phyloP scores from a whole-genome alignment of 352 stramenopile species.

The Sclerospora graminicola region DNA sequence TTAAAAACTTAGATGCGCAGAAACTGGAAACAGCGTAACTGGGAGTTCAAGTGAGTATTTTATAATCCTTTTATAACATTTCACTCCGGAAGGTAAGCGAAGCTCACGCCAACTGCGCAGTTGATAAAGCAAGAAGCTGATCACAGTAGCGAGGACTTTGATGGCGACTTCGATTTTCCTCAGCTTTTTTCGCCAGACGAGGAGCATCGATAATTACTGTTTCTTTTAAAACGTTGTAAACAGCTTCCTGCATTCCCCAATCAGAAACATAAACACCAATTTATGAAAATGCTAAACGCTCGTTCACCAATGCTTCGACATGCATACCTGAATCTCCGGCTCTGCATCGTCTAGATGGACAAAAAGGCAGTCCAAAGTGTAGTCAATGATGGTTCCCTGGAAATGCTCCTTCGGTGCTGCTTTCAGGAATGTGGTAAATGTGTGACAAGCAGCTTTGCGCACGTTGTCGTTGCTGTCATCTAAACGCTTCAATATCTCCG shows the following conservation, averaged over 20 bases:
- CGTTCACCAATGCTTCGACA: not conserved
- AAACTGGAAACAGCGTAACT: conserved; percentile 32
- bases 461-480: conserved; percentile 89
- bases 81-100: not conserved
- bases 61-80: not conserved
- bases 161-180: conserved; percentile 63
- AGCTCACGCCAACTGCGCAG: conserved; percentile 15
- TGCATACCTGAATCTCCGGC: conserved; percentile 61
- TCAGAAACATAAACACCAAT: not conserved
- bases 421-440: conserved; percentile 80
- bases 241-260: conserved; percentile 32
- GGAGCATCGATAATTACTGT: conserved; percentile 45
- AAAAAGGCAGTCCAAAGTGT: conserved; percentile 85
- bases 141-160: conserved; percentile 68
- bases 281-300: not conserved
- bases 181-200: conserved; percentile 56
- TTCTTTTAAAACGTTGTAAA: conserved; percentile 62
- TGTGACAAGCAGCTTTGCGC: conserved; percentile 78
- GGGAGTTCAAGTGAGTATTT: not conserved
- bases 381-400: conserved; percentile 84
- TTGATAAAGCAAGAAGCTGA: conserved; percentile 40
- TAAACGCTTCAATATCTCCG: conserved; percentile 88
- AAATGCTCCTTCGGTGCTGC: conserved; percentile 80
- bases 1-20: conserved; percentile 47
- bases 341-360: conserved; percentile 88